Conservation (phyloP, 2,329 filamentous ascomycete species). For the Verticillium nubilum region DNA sequence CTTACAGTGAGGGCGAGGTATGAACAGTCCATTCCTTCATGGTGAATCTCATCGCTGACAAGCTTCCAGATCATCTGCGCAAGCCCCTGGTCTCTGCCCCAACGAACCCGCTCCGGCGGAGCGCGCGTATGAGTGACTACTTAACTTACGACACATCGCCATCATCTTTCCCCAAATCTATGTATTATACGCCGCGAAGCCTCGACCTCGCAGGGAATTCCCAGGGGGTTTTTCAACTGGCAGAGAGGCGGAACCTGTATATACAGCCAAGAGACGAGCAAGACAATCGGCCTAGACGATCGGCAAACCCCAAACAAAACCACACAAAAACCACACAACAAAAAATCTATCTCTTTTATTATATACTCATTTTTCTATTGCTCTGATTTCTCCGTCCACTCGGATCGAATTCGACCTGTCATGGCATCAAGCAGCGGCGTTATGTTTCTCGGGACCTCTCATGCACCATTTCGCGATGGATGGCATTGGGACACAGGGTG, state of each 20-base stretch:
- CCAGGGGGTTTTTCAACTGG: neutral
- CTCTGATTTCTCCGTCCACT: conserved; percentile 6
- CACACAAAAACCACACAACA: neutral
- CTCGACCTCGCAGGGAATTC: neutral
- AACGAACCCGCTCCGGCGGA: conserved; percentile 34
- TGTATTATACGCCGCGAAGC: neutral
- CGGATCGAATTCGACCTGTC: conserved; percentile 7
- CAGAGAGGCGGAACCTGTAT: neutral
- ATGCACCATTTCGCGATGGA: neutral
- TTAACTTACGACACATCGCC: neutral
- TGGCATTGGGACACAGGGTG: neutral
- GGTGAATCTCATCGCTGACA: neutral
- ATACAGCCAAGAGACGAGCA: conserved; percentile 1
- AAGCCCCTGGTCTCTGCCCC: conserved; percentile 65
- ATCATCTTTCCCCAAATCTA: neutral
- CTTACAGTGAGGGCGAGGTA: conserved; percentile 95
- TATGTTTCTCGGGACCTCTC: conserved; percentile 1
- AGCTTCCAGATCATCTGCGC: conserved; percentile 20
- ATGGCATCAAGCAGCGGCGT: conserved; percentile 14
- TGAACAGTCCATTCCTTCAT: conserved; percentile 20
- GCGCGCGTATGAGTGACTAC: neutral
- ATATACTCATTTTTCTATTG: conserved; percentile 3
- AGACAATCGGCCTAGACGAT: neutral
- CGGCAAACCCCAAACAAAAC: conserved; percentile 3
- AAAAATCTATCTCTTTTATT: conserved; percentile 5